phyloP scores from a whole-genome alignment of 495 filamentous ascomycete genomes.

The Talaromyces liani region DNA sequence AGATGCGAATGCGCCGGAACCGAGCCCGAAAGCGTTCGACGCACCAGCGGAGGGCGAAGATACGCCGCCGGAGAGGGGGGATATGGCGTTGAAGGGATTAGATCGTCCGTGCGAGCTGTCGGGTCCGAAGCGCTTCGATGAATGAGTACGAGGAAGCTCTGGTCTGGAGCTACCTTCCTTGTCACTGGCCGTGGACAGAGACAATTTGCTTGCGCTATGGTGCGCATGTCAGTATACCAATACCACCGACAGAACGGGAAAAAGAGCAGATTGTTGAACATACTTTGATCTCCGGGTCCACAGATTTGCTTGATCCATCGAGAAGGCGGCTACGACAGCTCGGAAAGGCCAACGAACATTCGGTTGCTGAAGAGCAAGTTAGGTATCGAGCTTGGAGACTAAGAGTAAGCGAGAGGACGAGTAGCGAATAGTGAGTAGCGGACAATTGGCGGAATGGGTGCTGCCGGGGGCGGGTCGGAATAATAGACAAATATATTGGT shows the following conservation, averaged over 20 bases:
- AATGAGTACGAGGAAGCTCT: conserved; percentile 54
- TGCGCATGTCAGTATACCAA: conserved; percentile 9
- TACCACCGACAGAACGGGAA: neutral
- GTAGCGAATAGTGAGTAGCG: conserved; percentile 17
- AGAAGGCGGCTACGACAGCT: conserved; percentile 31
- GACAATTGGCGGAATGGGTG: conserved; percentile 1
- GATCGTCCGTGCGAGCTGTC: conserved; percentile 70
- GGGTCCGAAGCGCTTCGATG: conserved; percentile 68
- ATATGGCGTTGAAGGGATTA: conserved; percentile 80
- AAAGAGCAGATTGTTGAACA: conserved; percentile 22
- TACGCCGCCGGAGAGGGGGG: conserved; percentile 61
- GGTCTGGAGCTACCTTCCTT: conserved; percentile 54
- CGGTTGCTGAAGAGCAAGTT: conserved; percentile 19
- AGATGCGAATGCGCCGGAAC: conserved; percentile 91
- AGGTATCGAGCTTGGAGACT: conserved; percentile 13
- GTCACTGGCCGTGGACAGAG: conserved; percentile 56
- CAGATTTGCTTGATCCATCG: conserved; percentile 64
- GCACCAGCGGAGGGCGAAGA: conserved; percentile 81
- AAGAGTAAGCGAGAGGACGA: conserved; percentile 20
- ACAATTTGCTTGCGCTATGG: conserved; percentile 75
- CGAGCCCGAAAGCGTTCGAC: conserved; percentile 88
- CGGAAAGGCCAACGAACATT: conserved; percentile 33
- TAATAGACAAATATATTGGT: neutral
- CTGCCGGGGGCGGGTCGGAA: neutral
- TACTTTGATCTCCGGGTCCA: conserved; percentile 94